Evolutionary conservation across 352 stramenopile genomes (phyloP).

Genomic region (Pythium rhizo-oryzae): DNA sequence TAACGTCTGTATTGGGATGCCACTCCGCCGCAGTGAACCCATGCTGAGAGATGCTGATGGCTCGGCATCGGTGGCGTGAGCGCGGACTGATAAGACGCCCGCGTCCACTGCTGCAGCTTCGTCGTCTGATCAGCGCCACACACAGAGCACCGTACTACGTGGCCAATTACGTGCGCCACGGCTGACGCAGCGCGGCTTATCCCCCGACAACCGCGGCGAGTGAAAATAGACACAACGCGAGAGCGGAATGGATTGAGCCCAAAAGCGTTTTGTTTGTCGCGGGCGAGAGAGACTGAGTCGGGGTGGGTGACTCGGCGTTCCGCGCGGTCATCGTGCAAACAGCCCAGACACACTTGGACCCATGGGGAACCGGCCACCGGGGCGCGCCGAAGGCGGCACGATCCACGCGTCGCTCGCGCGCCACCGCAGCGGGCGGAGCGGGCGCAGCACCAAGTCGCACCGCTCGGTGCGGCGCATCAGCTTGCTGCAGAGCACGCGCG

Average conservation of each 20-base stretch:
- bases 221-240: too few species aligned
- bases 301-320: neutral
- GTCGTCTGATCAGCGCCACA: too few species aligned
- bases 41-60: neutral
- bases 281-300: neutral
- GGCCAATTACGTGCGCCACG: too few species aligned
- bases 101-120: too few species aligned
- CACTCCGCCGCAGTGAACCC: neutral
- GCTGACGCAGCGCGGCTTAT: too few species aligned
- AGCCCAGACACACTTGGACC: too few species aligned
- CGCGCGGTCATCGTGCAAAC: neutral
- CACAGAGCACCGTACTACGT: too few species aligned
- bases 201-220: too few species aligned
- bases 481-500: conserved; percentile 2
- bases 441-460: conserved; percentile 1
- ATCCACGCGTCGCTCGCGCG: conserved; percentile 19
- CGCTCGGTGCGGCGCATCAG: conserved; percentile 16
- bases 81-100: too few species aligned
- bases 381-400: neutral
- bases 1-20: too few species aligned
- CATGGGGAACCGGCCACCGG: conserved; percentile 15
- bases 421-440: conserved; percentile 1
- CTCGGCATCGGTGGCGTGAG: too few species aligned
- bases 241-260: too few species aligned
- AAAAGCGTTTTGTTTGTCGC: neutral